Evolutionary conservation across 1,139 yeast species (phyloP), one percentile per base, ranked within the genome.

Genomic region (Hyphopichia buzzinii): DNA sequence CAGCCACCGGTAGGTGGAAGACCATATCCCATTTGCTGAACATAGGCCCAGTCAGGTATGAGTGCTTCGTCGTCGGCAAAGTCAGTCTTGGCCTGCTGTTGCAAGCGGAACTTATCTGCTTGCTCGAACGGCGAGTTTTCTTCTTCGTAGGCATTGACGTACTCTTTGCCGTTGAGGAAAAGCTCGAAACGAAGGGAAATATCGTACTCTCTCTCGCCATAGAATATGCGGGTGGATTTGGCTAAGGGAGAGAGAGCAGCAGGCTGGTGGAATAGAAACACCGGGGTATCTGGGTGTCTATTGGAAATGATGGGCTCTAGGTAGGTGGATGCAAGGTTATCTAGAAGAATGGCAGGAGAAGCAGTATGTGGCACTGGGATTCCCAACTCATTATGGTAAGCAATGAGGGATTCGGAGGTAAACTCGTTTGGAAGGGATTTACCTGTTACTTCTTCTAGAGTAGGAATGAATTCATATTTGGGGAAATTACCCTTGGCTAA

Each of bases 1-100:
- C 96, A 87, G 0, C 99, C 99, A 1, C 96, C 97, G 2, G 97
- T 90, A 0, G 98, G 98, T 3, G 98, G 97, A 59, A 94, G 73
- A 1, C 96, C 97, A 73, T 84, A 86, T 52, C 88, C 92, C 86
- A 94, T 79, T 11, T 83, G 77, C 30, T 76, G 70, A 2, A 88
- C 77, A 53, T 80, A 92, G 31, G 72, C 70, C 54, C 78, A 68
- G 57, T 92, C 98, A 0, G 95, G 87, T 0, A 84, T 58, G 31
- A 84, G 64, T 19, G 80, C 62, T 42, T 87, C 96, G 2, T 63
- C 58, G 49, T 87, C 95, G 8, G 66, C 56, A 42, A 58, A 72
- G 12, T 72, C 67, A 3, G 59, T 59, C 37, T 76, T 75, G 27
- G 73, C 64, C 4, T 41, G 40, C 37, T 74, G 77, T 49, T 89